Evolutionary conservation across 2,329 filamentous ascomycete species (phyloP), one percentile per base, ranked within the genome.

Genomic region (Fusarium denticulatum): DNA sequence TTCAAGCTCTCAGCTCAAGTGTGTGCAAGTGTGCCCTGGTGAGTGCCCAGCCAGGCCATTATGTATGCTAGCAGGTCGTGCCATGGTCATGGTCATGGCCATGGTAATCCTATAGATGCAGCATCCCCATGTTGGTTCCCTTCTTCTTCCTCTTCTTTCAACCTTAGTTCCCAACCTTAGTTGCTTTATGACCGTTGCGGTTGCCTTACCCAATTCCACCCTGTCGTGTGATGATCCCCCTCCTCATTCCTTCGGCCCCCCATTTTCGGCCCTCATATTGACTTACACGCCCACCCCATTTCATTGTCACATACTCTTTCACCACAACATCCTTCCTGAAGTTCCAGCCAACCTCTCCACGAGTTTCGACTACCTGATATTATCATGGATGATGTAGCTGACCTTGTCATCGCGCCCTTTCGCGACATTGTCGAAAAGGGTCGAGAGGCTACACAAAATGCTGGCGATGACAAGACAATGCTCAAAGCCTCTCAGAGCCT

Each of bases 401-500:
- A 83, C 49, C 84, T 89, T 50, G 85, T 88, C 42, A 79, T 88
- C 34, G 82, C 82, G 40, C 86, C 87, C 34, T 89, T 89, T 73
- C 82, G 80, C 59, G 86, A 89, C 49, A 85, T 89, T 61, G 84
- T 88, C 58, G 84, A 87, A 47, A 88, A 88, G 80, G 87, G 84
- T 37, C 85, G 81, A 39, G 67, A 75, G 16, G 87, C 88, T 1
- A 75, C 85, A 53, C 81, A 83, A 32, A 88, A 88, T 82, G 86
- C 86, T 15, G 84, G 80, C 43, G 81, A 83, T 61, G 77, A 82
- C 30, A 80, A 84, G 68, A 65, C 72, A 49, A 89, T 90, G 88
- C 80, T 84, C 76, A 86, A 84, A 79, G 85, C 86, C 32, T 86
- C 86, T 32, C 83, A 85, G 73, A 83, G 79, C 55, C 80, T 88